These are phyloP conservation scores for Penicillium sp. DNA, from an alignment of 2,329 filamentous ascomycete genomes.

Conservation along the genomic window DNA sequence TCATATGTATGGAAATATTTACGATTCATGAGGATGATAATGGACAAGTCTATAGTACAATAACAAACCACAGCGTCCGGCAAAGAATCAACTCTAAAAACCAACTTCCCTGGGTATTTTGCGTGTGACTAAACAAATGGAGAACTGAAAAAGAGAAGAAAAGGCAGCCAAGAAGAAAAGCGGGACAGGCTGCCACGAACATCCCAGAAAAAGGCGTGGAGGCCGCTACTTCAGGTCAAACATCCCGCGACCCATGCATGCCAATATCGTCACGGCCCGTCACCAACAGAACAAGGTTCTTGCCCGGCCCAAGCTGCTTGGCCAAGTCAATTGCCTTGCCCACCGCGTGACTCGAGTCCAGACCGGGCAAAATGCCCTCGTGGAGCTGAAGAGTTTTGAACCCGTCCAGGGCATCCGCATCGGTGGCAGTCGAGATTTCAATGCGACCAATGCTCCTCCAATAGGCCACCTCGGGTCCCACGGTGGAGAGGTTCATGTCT, in stretches of 20 bases:
- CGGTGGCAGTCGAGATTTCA: conserved; percentile 25
- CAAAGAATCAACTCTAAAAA: not conserved
- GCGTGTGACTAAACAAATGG: not conserved
- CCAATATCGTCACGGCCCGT: conserved; percentile 23
- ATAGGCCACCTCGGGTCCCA: conserved; percentile 25
- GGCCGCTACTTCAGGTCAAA: conserved; percentile 3
- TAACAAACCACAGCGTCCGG: not conserved
- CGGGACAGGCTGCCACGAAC: not conserved
- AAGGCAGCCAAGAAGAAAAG: not conserved
- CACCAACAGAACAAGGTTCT: conserved; percentile 25
- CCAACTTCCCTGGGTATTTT: not conserved
- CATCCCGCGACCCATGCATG: conserved; percentile 4
- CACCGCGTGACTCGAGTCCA: conserved; percentile 28
- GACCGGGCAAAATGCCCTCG: conserved; percentile 21
- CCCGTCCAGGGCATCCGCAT: conserved; percentile 27
- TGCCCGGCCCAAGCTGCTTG: conserved; percentile 20
- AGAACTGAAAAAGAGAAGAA: not conserved
- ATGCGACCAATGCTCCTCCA: conserved; percentile 25
- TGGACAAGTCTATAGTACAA: not conserved
- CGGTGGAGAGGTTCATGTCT: conserved; percentile 25
- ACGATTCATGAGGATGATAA: not conserved
- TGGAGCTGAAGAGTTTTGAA: conserved; percentile 24
- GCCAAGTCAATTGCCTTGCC: conserved; percentile 13
- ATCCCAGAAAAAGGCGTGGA: not conserved
- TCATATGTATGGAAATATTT: not conserved